Evolutionary conservation across 345 rosid genomes (phyloP).

Genomic region (rapeseed (Brassica napus)): DNA sequence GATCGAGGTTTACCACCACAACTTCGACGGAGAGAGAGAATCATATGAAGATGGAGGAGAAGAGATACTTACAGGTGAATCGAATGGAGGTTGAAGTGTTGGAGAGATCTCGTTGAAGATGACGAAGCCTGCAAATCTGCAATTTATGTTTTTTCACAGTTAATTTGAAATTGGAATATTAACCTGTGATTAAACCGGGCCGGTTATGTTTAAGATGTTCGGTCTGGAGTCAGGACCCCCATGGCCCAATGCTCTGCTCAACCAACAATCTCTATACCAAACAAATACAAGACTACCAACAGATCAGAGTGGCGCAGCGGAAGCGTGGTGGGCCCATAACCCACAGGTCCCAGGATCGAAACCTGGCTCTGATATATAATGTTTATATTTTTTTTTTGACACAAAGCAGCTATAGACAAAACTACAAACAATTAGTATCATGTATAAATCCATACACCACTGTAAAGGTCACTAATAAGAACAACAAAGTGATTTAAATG

Average conservation of each 20-base stretch:
- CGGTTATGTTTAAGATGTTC: neutral
- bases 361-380: conserved; percentile 51
- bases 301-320: conserved; percentile 82
- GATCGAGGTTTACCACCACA: neutral
- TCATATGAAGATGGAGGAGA: neutral
- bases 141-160: neutral
- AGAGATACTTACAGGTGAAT: neutral
- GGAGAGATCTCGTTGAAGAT: neutral
- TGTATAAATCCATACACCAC: neutral
- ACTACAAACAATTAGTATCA: neutral
- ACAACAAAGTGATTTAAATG: conserved; percentile 22
- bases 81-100: neutral
- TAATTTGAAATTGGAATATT: neutral
- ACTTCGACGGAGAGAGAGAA: neutral
- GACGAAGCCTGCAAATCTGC: neutral
- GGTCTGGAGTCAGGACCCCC: neutral
- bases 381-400: neutral
- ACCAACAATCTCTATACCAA: no score
- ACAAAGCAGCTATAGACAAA: neutral
- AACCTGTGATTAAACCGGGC: neutral
- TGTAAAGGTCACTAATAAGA: conserved; percentile 3
- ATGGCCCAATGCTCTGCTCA: no score
- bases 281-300: neutral
- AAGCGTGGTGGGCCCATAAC: conserved; percentile 89
- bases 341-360: conserved; percentile 84